Base-by-base conservation (phyloP, 495 filamentous ascomycete genomes). In the Aspergillus diversus region DNA sequence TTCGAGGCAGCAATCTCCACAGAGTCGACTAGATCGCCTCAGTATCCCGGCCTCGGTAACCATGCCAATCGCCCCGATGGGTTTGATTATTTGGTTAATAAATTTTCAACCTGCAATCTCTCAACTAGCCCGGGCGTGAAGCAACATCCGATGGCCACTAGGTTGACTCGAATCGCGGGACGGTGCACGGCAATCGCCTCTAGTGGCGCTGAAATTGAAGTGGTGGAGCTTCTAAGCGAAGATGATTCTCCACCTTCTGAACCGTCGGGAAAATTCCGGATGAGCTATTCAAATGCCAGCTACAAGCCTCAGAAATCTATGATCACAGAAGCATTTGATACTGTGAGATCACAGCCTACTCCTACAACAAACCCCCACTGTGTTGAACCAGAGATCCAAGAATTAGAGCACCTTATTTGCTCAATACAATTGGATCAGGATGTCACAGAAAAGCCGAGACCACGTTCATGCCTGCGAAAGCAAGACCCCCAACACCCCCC, bases 1-100 rank as follows among this genome's bases (percentile, higher is more conserved):
- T 63, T 78, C 12, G 73, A 78, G 32, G 73, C 71, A 3, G 70
- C 72, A 13, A 63, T 66, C 50, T 66, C 70, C 7, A 55, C 65
- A 5, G 60, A 63, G 50, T 51, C 64, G 6, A 56, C 61, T 35
- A 70, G 56, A 16, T 56, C 55, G 39, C 51, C 58, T 21, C 63
- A 59, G 31, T 57, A 47, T 50, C 46, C 63, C 33, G 46, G 57
- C 39, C 55, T 35, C 55, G 59, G 59, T 7, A 63, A 7, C 16
- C 32, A 63, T 57, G 48, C 52, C 21, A 35, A 60, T 12, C 32
- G 52, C 21, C 39, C 33, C 4, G 57, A 63, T 55, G 70, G 68
- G 31, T 60, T 80, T 49, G 73, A 76, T 57, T 66, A 72, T 16
- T 59, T 77, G 7, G 61, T 71, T 13, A 69, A 69, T 27, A 57